Conservation (phyloP, 495 filamentous ascomycete genomes). For the Penicillium herquei region DNA sequence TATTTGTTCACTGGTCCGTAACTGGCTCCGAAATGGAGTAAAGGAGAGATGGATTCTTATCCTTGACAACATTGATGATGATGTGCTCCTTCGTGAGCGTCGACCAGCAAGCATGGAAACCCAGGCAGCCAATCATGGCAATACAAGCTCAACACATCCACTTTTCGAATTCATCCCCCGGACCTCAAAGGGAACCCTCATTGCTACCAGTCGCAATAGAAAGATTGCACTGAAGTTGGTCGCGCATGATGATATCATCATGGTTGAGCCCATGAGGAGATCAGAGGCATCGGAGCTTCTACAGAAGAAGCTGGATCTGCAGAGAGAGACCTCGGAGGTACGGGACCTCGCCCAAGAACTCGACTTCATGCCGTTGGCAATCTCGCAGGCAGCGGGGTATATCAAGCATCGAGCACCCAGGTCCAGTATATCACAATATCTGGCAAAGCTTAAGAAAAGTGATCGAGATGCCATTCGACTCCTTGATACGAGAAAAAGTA, state of each 20-base stretch:
- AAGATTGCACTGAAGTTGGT: not conserved
- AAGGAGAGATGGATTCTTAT: not conserved
- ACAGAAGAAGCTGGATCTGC: not conserved
- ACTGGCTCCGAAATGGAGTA: not conserved
- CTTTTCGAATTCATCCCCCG: not conserved
- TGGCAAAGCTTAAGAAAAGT: not conserved
- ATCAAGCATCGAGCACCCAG: not conserved
- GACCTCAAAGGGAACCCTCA: not conserved
- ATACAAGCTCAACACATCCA: not conserved
- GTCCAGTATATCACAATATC: not conserved
- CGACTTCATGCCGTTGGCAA: not conserved
- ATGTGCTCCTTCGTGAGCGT: not conserved
- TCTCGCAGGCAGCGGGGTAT: not conserved
- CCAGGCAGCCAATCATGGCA: not conserved
- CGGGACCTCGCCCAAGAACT: not conserved
- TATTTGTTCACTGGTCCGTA: not conserved
- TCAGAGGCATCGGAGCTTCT: not conserved
- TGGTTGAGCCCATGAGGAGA: not conserved
- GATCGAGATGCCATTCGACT: not conserved
- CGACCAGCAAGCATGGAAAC: not conserved
- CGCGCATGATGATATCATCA: not conserved
- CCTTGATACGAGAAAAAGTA: not conserved
- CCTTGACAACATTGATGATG: slow-evolving; percentile 1
- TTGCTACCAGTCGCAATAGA: not conserved
- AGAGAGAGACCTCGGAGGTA: not conserved